Base-by-base conservation (phyloP, 2,329 filamentous ascomycete genomes). In the Falciphora oryzae region DNA sequence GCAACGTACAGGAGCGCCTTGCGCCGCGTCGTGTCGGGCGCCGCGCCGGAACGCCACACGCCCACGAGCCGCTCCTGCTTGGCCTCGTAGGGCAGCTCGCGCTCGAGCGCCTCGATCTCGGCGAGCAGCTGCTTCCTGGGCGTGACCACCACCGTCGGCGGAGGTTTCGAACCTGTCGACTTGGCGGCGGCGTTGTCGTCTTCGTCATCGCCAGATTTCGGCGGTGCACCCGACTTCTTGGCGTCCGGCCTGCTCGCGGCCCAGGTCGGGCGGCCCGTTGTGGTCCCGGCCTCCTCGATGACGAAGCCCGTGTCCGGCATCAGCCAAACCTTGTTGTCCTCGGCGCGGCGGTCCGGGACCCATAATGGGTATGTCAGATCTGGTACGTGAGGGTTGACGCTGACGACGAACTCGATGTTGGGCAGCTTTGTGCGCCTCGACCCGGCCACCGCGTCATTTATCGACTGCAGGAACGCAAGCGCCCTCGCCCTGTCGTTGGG, bases 381-480 rank as follows among this genome's bases (percentile, higher is more conserved):
- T 4, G 35, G n/a, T 14, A 62, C 38, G 7, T 62, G 60, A 38
- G 35, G 60, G 60, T 62, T 62, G 38, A 56, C 60, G 60, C 60
- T 62, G 35, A 62, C 28, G 25, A 56, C 38, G 44, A 62, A 56
- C 38, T 62, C 38, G 44, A 56, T 62, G 38, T 31, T 25, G n/a
- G 60, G 38, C 8, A 32, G n/a, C 35, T 25, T 32, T 11, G 38
- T 56, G 22, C 35, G n/a, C 16, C 13, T 27, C 38, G 38, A 53
- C n/a, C 27, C 50, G 16, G 57, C 7, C 29, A 53, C 32, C 8
- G 60, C 60, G 29, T 62, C 60, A n/a, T 62, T 27, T 7, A 56
- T 32, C 11, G 60, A 50, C 10, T 25, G 22, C 11, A 62, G 38
- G n/a, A 50, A 25, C 18, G 60, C 60, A 13, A 62, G 35, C 2